Evolutionary conservation across 768 basidiomycete genomes (phyloP).

Genomic region (Clavaria fumosa): DNA sequence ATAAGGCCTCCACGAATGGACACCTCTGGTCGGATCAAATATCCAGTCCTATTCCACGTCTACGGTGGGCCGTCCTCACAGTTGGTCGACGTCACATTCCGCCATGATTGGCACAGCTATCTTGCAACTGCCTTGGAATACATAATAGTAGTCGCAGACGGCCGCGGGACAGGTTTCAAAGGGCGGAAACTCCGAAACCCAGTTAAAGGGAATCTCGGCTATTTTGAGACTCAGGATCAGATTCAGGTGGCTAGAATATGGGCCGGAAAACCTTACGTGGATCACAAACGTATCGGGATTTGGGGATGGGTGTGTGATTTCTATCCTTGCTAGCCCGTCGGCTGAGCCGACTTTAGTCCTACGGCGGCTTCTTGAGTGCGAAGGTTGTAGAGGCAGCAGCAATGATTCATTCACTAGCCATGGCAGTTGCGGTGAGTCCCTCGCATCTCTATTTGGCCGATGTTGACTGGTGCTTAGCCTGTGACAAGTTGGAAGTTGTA

Average conservation of each 20-base stretch:
- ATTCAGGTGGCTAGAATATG: slow-evolving; percentile 79
- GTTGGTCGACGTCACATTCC: slow-evolving; percentile 48
- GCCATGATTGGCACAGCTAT: slow-evolving; percentile 77
- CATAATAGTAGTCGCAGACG: slow-evolving; percentile 79
- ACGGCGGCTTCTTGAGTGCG: slow-evolving; percentile 90
- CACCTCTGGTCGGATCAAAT: slow-evolving; percentile 86
- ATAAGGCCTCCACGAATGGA: slow-evolving; percentile 89
- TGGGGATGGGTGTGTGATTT: slow-evolving; percentile 83
- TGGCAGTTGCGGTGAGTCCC: slow-evolving; percentile 69
- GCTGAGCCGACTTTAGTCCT: slow-evolving; percentile 40
- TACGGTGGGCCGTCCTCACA: slow-evolving; percentile 91
- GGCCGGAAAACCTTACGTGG: slow-evolving; percentile 80
- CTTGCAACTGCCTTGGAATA: slow-evolving; percentile 70
- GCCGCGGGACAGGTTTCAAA: slow-evolving; percentile 85
- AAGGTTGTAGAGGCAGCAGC: slow-evolving; percentile 88
- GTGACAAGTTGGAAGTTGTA: slow-evolving; percentile 81
- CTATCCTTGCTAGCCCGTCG: slow-evolving; percentile 1
- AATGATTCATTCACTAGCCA: slow-evolving; percentile 79
- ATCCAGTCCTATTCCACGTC: slow-evolving; percentile 87
- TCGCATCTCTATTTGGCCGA: neutral
- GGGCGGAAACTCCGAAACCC: slow-evolving; percentile 75
- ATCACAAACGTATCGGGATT: slow-evolving; percentile 76
- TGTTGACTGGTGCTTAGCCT: slow-evolving; percentile 25
- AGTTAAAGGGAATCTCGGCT: slow-evolving; percentile 80
- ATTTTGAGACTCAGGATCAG: slow-evolving; percentile 82